Conservation (phyloP, 331 rosid genomes). For the Quercus tomentella region DNA sequence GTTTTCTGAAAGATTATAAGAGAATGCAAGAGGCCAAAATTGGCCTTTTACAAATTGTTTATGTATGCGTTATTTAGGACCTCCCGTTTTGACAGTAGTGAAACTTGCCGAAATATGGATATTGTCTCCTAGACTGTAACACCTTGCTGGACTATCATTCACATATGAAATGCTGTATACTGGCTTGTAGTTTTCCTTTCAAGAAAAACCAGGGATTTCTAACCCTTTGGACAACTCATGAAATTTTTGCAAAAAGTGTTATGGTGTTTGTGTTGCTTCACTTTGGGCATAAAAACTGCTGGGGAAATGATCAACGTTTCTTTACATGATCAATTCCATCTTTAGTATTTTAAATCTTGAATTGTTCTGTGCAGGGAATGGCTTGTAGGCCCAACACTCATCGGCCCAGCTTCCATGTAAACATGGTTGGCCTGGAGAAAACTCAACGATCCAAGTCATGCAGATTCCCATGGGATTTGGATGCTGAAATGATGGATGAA, state of each 20-base stretch:
- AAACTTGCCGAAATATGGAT: neutral
- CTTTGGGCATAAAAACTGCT: neutral
- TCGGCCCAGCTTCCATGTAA: constrained; percentile 91
- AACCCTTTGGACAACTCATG: neutral
- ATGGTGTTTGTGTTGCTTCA: neutral
- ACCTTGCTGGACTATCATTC: too few relatives aligned
- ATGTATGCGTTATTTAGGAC: neutral
- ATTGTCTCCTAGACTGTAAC: too few relatives aligned
- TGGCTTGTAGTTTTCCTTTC: neutral
- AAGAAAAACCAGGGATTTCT: neutral
- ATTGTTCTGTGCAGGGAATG: constrained; percentile 74
- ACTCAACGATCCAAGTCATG: constrained; percentile 74
- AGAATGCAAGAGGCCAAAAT: neutral
- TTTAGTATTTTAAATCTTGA: constrained; percentile 3
- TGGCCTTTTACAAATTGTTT: neutral
- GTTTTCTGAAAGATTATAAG: neutral
- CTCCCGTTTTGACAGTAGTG: neutral
- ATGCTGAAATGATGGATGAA: constrained; percentile 96
- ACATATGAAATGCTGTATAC: neutral
- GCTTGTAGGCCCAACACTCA: constrained; percentile 97
- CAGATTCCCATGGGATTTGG: constrained; percentile 91
- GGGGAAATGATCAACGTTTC: neutral
- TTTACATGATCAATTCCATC: neutral
- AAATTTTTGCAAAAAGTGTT: neutral
- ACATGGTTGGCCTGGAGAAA: constrained; percentile 95